Percentiles rank a stretch among this genome's conserved stretches.
These are phyloP conservation scores for Aspergillus egyptiacus DNA, from an alignment of 495 filamentous ascomycete genomes.

Conservation along the genomic window DNA sequence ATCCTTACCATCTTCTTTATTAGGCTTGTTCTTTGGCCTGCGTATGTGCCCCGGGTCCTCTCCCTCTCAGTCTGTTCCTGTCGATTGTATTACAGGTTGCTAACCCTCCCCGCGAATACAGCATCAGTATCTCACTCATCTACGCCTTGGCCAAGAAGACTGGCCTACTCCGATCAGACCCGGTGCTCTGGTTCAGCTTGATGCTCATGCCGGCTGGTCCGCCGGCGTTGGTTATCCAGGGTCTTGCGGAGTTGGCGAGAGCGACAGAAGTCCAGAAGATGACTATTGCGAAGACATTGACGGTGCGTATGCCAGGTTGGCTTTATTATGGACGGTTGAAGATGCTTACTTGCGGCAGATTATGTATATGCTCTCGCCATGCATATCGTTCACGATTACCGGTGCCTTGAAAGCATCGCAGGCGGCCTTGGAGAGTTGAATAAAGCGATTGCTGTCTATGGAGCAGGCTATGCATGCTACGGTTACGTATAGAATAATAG, in stretches of 20 bases:
- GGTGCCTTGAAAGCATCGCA: slow-evolving; percentile 47
- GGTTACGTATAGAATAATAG: too few relatives aligned
- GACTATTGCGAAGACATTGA: slow-evolving; percentile 64
- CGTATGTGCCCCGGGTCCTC: slow-evolving; percentile 36
- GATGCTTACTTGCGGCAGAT: slow-evolving; percentile 20
- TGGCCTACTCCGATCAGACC: slow-evolving; percentile 51
- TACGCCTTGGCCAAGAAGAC: slow-evolving; percentile 59
- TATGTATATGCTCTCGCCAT: slow-evolving; percentile 46
- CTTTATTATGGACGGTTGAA: too few relatives aligned
- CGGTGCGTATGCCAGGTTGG: slow-evolving; percentile 32
- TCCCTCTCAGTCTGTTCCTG: too few relatives aligned
- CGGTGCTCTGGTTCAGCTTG: slow-evolving; percentile 69
- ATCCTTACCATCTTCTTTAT: slow-evolving; percentile 48
- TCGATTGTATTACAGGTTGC: not conserved
- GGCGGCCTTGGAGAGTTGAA: slow-evolving; percentile 15
- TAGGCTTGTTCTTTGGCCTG: slow-evolving; percentile 63
- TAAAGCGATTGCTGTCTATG: not conserved
- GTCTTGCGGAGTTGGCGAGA: slow-evolving; percentile 59
- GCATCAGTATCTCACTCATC: slow-evolving; percentile 52
- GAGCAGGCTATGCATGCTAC: too few relatives aligned
- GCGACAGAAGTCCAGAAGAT: slow-evolving; percentile 55
- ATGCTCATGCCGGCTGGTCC: slow-evolving; percentile 76
- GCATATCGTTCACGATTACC: slow-evolving; percentile 48
- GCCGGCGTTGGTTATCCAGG: slow-evolving; percentile 62
- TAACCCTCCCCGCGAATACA: not conserved